These are phyloP conservation scores for Mucuna pruriens DNA, from an alignment of 306 rosid genomes.

Conservation along the genomic window DNA sequence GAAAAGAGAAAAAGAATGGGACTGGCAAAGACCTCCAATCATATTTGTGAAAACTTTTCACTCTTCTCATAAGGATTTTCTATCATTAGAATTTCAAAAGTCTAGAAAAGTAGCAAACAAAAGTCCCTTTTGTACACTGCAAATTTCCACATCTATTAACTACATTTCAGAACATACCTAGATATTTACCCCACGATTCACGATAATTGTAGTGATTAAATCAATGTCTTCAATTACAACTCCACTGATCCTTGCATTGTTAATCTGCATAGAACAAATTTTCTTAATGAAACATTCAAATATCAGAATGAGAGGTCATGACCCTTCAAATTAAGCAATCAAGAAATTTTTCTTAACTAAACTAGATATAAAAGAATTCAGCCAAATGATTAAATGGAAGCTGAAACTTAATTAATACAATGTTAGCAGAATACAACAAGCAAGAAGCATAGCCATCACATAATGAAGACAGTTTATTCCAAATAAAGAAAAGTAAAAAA, in stretches of 20 bases:
- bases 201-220: neutral
- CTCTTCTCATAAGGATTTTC: no score
- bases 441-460: neutral
- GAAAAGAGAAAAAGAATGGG: no score
- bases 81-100: no score
- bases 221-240: neutral
- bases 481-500: neutral
- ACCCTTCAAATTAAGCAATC: neutral
- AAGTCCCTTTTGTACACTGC: neutral
- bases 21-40: no score
- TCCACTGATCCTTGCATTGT: constrained; percentile 63
- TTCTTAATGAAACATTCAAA: neutral
- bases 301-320: neutral
- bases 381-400: neutral
- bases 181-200: constrained; percentile 17
- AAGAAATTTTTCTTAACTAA: neutral
- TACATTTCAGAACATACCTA: neutral
- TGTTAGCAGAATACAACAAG: neutral
- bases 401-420: neutral
- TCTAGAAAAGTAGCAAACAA: neutral
- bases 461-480: neutral
- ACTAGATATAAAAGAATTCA: neutral
- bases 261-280: constrained; percentile 36
- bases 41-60: no score
- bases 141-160: neutral